Percentiles rank a stretch among this genome's conserved stretches.
phyloP scores from a whole-genome alignment of 2,329 filamentous ascomycete genomes.

The Trichoderma cornu-damae region DNA sequence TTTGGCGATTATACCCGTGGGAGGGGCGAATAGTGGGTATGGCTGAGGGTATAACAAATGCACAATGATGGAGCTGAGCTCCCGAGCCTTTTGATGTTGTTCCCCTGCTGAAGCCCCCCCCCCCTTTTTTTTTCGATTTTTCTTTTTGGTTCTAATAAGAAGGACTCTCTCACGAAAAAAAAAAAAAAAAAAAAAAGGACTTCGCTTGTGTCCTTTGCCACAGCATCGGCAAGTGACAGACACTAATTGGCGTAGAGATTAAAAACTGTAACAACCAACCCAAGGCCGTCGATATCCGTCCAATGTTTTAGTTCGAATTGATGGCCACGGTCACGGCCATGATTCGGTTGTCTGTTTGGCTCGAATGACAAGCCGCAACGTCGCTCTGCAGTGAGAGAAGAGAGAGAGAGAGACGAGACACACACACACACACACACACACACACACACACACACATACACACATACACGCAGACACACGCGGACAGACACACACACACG shows the following conservation, averaged over 20 bases:
- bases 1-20: background rate
- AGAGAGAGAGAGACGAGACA: too few relatives aligned
- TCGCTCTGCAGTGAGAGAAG: background rate
- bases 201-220: background rate
- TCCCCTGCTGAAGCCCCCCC: background rate
- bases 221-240: background rate
- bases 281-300: background rate
- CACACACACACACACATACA: too few relatives aligned
- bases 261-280: background rate
- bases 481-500: too few relatives aligned
- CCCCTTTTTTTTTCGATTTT: too few relatives aligned
- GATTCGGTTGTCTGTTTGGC: background rate
- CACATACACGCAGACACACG: too few relatives aligned
- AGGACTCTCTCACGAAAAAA: too few relatives aligned
- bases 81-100: background rate
- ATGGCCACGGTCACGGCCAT: background rate
- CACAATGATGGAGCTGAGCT: background rate
- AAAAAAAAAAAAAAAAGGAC: too few relatives aligned
- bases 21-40: background rate
- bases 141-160: too few relatives aligned
- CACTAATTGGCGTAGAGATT: background rate
- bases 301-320: background rate
- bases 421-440: too few relatives aligned
- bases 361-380: background rate
- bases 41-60: background rate